These are phyloP conservation scores for Hymenoscyphus salicellus DNA, from an alignment of 2,329 filamentous ascomycete genomes.

Conservation along the genomic window DNA sequence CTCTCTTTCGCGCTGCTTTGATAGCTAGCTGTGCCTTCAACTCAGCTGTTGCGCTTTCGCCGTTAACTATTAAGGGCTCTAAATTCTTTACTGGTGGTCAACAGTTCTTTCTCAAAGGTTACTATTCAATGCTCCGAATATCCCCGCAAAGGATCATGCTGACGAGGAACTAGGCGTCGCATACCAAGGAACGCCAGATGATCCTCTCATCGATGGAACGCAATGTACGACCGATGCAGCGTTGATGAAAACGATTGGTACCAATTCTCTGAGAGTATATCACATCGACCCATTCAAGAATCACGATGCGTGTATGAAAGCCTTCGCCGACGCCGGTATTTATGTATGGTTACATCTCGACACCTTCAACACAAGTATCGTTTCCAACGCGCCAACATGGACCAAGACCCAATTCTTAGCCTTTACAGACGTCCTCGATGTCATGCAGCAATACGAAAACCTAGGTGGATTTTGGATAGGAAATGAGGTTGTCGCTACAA, in stretches of 20 bases:
- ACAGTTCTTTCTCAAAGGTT: conserved; percentile 34
- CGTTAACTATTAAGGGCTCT: conserved; percentile 31
- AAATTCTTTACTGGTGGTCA: conserved; percentile 32
- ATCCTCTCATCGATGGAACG: conserved; percentile 71
- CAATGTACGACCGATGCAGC: conserved; percentile 74
- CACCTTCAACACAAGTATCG: conserved; percentile 66
- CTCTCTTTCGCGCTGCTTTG: conserved; percentile 15
- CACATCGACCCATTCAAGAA: conserved; percentile 71
- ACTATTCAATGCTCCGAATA: conserved; percentile 42
- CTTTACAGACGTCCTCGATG: conserved; percentile 66
- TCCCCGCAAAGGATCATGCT: conserved; percentile 39
- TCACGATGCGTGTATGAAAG: conserved; percentile 77
- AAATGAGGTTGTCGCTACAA: conserved; percentile 75
- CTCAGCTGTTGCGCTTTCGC: conserved; percentile 17
- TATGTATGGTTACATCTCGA: conserved; percentile 83
- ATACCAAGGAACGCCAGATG: conserved; percentile 63
- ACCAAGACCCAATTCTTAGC: conserved; percentile 65
- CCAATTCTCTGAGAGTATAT: conserved; percentile 83
- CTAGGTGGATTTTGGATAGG: conserved; percentile 81
- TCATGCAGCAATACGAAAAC: conserved; percentile 64
- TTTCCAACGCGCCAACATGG: conserved; percentile 63
- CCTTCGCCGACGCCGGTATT: conserved; percentile 75
- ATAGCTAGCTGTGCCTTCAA: conserved; percentile 16
- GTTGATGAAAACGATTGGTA: conserved; percentile 75
- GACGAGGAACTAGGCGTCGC: conserved; percentile 61